These are phyloP conservation scores for Phytophthora aleatoria DNA, from an alignment of 352 stramenopile species.

Conservation along the genomic window DNA sequence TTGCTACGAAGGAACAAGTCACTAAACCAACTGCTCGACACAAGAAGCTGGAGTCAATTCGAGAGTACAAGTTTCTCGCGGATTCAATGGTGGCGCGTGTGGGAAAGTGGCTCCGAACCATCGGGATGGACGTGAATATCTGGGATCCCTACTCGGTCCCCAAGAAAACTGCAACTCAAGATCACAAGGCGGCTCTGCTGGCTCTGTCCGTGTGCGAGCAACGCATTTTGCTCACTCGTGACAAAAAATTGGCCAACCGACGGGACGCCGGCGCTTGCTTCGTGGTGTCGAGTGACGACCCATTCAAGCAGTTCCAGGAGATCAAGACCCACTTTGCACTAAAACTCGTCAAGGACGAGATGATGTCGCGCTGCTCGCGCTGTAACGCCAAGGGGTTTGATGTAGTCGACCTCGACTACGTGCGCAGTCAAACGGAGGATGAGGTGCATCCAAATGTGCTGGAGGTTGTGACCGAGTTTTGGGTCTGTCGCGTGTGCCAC, in stretches of 20 bases:
- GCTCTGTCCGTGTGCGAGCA: slow-evolving; percentile 57
- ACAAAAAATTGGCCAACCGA: slow-evolving; percentile 73
- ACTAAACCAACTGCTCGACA: background rate
- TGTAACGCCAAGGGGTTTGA: slow-evolving; percentile 76
- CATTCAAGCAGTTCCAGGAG: slow-evolving; percentile 75
- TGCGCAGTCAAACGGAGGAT: slow-evolving; percentile 52
- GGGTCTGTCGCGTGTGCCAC: slow-evolving; percentile 62
- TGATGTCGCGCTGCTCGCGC: slow-evolving; percentile 75
- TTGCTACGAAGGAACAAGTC: background rate
- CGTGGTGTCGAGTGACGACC: slow-evolving; percentile 73
- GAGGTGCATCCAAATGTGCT: slow-evolving; percentile 62
- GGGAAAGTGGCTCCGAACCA: slow-evolving; percentile 77
- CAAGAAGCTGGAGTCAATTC: slow-evolving; percentile 1
- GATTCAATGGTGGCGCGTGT: slow-evolving; percentile 80
- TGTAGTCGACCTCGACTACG: slow-evolving; percentile 56
- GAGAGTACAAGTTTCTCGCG: slow-evolving; percentile 68
- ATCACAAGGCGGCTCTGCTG: slow-evolving; percentile 57
- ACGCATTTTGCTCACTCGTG: slow-evolving; percentile 75
- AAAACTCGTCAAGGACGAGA: slow-evolving; percentile 61
- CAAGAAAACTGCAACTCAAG: slow-evolving; percentile 34
- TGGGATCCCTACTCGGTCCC: slow-evolving; percentile 52
- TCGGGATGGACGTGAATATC: slow-evolving; percentile 76
- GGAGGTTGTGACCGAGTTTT: slow-evolving; percentile 68
- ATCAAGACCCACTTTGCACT: slow-evolving; percentile 76
- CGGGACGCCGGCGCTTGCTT: slow-evolving; percentile 77